phyloP scores from a whole-genome alignment of 2,329 filamentous ascomycete species.

The Xylaria sp. region DNA sequence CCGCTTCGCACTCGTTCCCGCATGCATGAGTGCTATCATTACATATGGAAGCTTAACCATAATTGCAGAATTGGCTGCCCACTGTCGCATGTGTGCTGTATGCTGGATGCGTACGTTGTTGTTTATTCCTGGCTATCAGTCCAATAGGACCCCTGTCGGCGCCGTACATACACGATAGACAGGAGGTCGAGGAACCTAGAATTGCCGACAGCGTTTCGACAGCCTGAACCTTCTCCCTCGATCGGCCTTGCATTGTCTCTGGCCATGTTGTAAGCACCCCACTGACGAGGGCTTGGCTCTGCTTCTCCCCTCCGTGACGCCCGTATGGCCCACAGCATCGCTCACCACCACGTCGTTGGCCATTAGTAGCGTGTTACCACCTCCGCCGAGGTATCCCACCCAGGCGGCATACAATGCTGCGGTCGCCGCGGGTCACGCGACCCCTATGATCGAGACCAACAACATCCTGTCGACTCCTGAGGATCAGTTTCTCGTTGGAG shows the following conservation, averaged over 20 bases:
- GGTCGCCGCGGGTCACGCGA: slow-evolving; percentile 72
- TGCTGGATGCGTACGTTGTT: no score
- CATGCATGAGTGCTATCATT: neutral
- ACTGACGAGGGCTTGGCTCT: slow-evolving; percentile 2
- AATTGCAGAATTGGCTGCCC: neutral
- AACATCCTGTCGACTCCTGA: slow-evolving; percentile 88
- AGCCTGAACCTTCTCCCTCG: neutral
- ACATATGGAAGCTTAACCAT: neutral
- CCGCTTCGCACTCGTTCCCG: neutral
- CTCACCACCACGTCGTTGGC: slow-evolving; percentile 33
- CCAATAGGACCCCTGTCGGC: neutral
- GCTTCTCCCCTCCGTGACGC: neutral
- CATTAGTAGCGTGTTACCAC: slow-evolving; percentile 77
- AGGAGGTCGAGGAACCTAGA: neutral
- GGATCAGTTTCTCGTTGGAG: slow-evolving; percentile 90
- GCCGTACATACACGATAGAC: slow-evolving; percentile 4
- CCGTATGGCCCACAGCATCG: neutral
- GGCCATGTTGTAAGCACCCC: slow-evolving; percentile 46
- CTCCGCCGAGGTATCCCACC: slow-evolving; percentile 84
- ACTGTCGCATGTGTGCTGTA: slow-evolving; percentile 7
- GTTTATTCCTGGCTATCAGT: neutral
- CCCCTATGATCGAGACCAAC: slow-evolving; percentile 90
- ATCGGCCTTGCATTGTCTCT: slow-evolving; percentile 9
- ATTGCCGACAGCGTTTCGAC: neutral
- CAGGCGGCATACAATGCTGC: slow-evolving; percentile 78